Percentiles rank a stretch among this genome's conserved stretches.
Conservation (phyloP, 2,329 filamentous ascomycete genomes). For the Metarhizium brunneum region DNA sequence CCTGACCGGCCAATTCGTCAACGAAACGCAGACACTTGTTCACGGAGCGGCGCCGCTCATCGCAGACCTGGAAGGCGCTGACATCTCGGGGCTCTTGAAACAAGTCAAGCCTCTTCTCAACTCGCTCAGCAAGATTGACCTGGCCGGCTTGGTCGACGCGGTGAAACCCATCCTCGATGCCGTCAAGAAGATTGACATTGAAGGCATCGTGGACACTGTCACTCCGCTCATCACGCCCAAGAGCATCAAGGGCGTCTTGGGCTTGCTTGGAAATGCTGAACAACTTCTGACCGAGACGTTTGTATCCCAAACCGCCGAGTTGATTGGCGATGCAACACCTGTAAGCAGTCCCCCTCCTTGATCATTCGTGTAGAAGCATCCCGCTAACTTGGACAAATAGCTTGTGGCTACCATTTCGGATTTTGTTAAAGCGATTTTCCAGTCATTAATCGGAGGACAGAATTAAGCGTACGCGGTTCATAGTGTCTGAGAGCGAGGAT, state of each 20-base stretch:
- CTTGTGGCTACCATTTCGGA: constrained; percentile 24
- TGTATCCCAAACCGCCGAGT: constrained; percentile 31
- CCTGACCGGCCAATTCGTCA: constrained; percentile 28
- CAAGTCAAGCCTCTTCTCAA: constrained; percentile 26
- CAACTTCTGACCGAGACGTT: constrained; percentile 27
- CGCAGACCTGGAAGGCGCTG: constrained; percentile 23
- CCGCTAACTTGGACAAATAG: constrained; percentile 8
- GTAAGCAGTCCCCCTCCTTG: constrained; percentile 16
- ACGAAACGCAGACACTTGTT: constrained; percentile 29
- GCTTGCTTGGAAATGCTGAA: constrained; percentile 28
- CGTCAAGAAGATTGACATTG: constrained; percentile 28
- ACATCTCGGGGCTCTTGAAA: constrained; percentile 26
- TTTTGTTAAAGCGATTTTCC: constrained; percentile 21
- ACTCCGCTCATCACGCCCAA: constrained; percentile 30
- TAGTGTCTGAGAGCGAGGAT: not conserved
- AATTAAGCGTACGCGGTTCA: constrained; percentile 7
- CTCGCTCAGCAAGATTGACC: constrained; percentile 24
- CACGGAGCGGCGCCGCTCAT: constrained; percentile 28
- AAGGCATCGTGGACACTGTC: constrained; percentile 25
- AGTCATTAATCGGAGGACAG: constrained; percentile 15
- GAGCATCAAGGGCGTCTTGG: constrained; percentile 25
- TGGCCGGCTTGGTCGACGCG: constrained; percentile 22
- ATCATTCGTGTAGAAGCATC: not conserved
- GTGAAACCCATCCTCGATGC: constrained; percentile 27
- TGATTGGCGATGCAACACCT: constrained; percentile 33